A percentile compares a stretch with the other conserved stretches of the same genome.
phyloP scores from a whole-genome alignment of 2,329 filamentous ascomycete genomes.

The Xylaria arbuscula region DNA sequence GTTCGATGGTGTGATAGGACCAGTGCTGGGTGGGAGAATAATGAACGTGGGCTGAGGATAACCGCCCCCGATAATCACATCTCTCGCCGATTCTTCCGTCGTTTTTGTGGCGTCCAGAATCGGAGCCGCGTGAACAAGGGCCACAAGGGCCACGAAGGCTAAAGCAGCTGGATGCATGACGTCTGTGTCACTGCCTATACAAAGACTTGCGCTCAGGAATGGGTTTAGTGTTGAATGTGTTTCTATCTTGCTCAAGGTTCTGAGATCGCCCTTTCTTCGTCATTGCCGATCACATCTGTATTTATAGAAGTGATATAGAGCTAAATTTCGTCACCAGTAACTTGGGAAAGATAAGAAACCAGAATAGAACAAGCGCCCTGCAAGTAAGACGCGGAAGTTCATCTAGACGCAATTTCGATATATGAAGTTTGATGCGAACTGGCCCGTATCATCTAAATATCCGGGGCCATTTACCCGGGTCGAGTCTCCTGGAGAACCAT shows the following conservation, averaged over 20 bases:
- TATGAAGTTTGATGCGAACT: slow-evolving; percentile 44
- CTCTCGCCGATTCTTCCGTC: slow-evolving; percentile 35
- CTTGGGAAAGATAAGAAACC: slow-evolving; percentile 40
- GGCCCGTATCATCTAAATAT: slow-evolving; percentile 45
- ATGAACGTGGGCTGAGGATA: slow-evolving; percentile 40
- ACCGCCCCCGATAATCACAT: slow-evolving; percentile 42
- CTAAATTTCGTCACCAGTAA: slow-evolving; percentile 28
- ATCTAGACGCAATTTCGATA: slow-evolving; percentile 50
- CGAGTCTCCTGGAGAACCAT: slow-evolving; percentile 44
- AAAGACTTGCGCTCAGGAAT: slow-evolving; percentile 9
- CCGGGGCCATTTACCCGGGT: slow-evolving; percentile 51
- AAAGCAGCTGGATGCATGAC: slow-evolving; percentile 45
- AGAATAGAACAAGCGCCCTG: slow-evolving; percentile 26
- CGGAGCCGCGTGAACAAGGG: slow-evolving; percentile 45
- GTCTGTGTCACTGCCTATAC: slow-evolving; percentile 8
- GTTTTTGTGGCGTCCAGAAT: slow-evolving; percentile 44
- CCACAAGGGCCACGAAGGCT: slow-evolving; percentile 47
- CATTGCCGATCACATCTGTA: slow-evolving; percentile 34
- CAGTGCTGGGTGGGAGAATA: slow-evolving; percentile 42
- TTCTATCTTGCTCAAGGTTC: slow-evolving; percentile 16
- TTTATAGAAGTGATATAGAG: slow-evolving; percentile 35
- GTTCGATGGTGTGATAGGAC: slow-evolving; percentile 43
- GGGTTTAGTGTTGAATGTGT: slow-evolving; percentile 4
- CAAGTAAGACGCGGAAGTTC: slow-evolving; percentile 39
- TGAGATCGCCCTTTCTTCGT: slow-evolving; percentile 13